Evolutionary conservation across 2,329 filamentous ascomycete genomes (phyloP).

Genomic region (Reticulascus tulasneorum): DNA sequence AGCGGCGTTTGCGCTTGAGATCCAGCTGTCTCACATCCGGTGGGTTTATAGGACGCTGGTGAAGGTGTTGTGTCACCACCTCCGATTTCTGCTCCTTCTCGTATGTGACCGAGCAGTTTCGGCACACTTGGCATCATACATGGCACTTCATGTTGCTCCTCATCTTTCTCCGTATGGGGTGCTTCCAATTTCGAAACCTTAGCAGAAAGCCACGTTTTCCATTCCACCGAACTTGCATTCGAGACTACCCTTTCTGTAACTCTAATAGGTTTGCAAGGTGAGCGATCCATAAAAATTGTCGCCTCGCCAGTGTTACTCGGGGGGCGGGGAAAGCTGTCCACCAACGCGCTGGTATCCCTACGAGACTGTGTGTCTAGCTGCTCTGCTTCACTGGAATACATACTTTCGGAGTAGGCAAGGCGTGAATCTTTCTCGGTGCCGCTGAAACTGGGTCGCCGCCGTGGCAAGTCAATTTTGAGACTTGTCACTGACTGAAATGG

Average conservation of each 20-base stretch:
- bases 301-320: no score
- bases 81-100: constrained; percentile 48
- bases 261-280: constrained; percentile 21
- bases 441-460: constrained; percentile 33
- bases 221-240: constrained; percentile 45
- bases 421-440: constrained; percentile 35
- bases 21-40: neutral
- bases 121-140: constrained; percentile 17
- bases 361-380: no score
- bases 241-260: constrained; percentile 31
- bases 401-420: constrained; percentile 41
- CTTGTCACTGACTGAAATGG: no score
- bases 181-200: constrained; percentile 37
- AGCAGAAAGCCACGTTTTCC: constrained; percentile 52
- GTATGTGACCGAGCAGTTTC: constrained; percentile 34
- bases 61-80: constrained; percentile 27
- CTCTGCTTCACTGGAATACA: constrained; percentile 44
- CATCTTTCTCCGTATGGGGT: neutral
- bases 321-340: no score
- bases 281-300: no score
- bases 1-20: constrained; percentile 9
- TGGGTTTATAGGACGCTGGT: constrained; percentile 9
- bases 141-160: constrained; percentile 7
- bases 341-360: no score
- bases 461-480: constrained; percentile 36